Evolutionary conservation across 306 rosid genomes (phyloP).

Genomic region (Trichosanthes cucumerina): DNA sequence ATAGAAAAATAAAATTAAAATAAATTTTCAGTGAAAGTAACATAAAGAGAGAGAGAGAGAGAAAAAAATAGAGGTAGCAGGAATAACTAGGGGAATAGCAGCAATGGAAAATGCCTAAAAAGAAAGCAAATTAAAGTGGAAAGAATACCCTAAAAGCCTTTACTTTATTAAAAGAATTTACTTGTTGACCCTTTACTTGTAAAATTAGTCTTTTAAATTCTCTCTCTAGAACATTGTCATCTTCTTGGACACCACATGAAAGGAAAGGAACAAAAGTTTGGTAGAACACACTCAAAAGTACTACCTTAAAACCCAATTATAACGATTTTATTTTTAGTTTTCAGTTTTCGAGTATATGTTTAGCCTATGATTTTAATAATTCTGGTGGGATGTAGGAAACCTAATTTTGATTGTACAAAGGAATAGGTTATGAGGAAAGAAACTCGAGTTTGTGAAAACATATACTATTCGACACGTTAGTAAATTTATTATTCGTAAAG

Average conservation of each 20-base stretch:
- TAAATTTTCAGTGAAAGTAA: neutral
- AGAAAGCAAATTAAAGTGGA: neutral
- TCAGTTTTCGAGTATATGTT: too few species aligned
- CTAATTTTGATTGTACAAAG: neutral
- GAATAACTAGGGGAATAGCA: conserved; percentile 1
- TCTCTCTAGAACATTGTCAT: neutral
- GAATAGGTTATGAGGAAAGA: too few species aligned
- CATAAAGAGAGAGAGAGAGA: neutral
- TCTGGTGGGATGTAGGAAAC: neutral
- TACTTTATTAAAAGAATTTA: conserved; percentile 4
- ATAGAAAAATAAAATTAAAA: neutral
- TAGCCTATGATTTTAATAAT: too few species aligned
- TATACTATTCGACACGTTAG: too few species aligned
- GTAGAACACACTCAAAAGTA: neutral
- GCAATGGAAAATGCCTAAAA: conserved; percentile 8
- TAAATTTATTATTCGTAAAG: too few species aligned
- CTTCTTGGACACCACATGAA: neutral
- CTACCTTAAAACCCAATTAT: neutral
- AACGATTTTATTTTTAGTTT: neutral
- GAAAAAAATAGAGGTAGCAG: neutral
- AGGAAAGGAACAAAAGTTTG: neutral
- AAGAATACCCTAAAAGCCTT: neutral
- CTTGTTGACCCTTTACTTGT: neutral
- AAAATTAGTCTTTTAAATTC: neutral
- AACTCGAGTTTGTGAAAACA: too few species aligned